A percentile compares a stretch with the other conserved stretches of the same genome.
Conservation (phyloP, 495 filamentous ascomycete genomes). For the Friedmanniomyces endolithicus region DNA sequence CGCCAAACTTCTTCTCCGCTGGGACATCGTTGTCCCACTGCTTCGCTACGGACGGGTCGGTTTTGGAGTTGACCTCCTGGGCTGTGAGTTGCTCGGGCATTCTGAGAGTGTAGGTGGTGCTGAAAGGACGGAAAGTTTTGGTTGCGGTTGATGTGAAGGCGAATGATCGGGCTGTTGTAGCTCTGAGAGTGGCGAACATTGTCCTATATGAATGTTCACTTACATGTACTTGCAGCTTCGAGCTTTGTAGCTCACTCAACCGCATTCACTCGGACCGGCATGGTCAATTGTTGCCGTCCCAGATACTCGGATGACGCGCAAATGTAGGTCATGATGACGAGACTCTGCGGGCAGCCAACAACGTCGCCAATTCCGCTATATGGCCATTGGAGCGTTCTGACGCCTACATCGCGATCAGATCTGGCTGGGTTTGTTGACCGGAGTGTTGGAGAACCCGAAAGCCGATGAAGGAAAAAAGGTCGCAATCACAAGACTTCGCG, state of each 20-base stretch:
- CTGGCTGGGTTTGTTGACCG: not conserved
- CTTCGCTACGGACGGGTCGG: constrained; percentile 28
- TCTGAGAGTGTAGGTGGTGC: constrained; percentile 1
- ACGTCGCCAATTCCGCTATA: not conserved
- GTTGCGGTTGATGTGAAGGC: not conserved
- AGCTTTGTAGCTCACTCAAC: too few relatives aligned
- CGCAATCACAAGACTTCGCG: too few relatives aligned
- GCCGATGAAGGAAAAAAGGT: not conserved
- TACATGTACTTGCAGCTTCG: too few relatives aligned
- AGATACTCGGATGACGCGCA: not conserved
- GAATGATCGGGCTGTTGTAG: not conserved
- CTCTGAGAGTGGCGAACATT: not conserved
- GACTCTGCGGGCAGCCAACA: not conserved
- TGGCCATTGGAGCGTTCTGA: not conserved
- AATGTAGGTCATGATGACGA: not conserved
- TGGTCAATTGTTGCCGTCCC: not conserved
- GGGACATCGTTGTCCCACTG: constrained; percentile 28
- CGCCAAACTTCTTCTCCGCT: constrained; percentile 24
- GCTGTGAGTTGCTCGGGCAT: constrained; percentile 28
- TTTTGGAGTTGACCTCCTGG: constrained; percentile 22
- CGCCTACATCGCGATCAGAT: not conserved
- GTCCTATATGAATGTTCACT: not conserved
- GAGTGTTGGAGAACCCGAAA: not conserved
- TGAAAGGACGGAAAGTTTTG: constrained; percentile 1
- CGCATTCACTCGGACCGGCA: too few relatives aligned